Conservation (phyloP, 148 eudicot species). For the Rhododendron ferrugineum region DNA sequence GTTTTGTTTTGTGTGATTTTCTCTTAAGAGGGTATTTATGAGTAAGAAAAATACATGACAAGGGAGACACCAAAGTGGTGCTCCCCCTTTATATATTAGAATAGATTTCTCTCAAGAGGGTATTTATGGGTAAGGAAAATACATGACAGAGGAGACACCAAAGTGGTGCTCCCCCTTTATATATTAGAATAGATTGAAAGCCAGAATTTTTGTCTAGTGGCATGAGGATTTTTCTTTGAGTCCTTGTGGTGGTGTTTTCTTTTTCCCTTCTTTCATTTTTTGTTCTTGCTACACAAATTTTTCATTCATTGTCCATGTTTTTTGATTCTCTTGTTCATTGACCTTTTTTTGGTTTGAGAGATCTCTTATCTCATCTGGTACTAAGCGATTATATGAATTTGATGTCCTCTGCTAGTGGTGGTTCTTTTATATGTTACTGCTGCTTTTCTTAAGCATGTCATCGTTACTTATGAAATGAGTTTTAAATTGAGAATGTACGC, state of each 20-base stretch:
- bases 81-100: too few species aligned
- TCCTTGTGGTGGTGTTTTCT: not conserved
- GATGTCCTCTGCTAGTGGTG: not conserved
- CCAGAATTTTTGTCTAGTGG: not conserved
- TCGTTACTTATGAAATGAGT: not conserved
- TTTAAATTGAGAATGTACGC: not conserved
- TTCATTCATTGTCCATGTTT: not conserved
- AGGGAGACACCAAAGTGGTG: too few species aligned
- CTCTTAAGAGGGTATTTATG: too few species aligned
- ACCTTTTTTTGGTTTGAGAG: not conserved
- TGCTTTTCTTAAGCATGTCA: slow-evolving; percentile 6
- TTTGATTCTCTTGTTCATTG: not conserved
- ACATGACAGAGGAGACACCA: too few species aligned
- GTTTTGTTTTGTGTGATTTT: too few species aligned
- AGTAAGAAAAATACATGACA: too few species aligned
- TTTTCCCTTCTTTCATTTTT: not conserved
- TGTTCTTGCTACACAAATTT: not conserved
- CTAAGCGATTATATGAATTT: not conserved
- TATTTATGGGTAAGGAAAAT: too few species aligned
- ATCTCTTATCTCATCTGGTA: not conserved
- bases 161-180: too few species aligned
- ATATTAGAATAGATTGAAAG: too few species aligned
- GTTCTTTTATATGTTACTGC: not conserved
- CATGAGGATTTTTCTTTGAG: not conserved
- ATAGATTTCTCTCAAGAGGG: too few species aligned